Percentiles rank a stretch among this genome's conserved stretches.
Conservation (phyloP, 495 filamentous ascomycete genomes). For the Aspergillus ostianus region DNA sequence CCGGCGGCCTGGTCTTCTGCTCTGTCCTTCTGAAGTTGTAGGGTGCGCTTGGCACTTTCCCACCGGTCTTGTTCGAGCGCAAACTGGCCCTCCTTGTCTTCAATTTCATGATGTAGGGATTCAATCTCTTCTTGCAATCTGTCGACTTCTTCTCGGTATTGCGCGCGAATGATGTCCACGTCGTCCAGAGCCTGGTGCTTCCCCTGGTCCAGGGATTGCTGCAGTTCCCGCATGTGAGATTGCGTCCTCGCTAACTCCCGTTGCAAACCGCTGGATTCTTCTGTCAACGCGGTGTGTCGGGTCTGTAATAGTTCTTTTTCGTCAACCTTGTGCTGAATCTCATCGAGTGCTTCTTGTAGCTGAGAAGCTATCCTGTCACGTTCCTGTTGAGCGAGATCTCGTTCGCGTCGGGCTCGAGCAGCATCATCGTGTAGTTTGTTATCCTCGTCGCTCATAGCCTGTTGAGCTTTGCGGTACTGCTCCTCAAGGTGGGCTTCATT, state of each 20-base stretch:
- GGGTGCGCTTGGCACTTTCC: conserved; percentile 60
- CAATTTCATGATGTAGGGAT: conserved; percentile 66
- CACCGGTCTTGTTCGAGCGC: conserved; percentile 69
- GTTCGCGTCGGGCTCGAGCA: conserved; percentile 36
- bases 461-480: conserved; percentile 40
- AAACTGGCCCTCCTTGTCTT: conserved; percentile 69
- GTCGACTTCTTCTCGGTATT: conserved; percentile 64
- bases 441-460: conserved; percentile 42
- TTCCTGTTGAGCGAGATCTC: conserved; percentile 35
- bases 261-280: conserved; percentile 66
- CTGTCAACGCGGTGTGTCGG: conserved; percentile 66
- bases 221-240: conserved; percentile 54
- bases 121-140: conserved; percentile 66
- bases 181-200: conserved; percentile 57
- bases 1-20: conserved; percentile 67
- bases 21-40: conserved; percentile 64
- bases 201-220: conserved; percentile 56
- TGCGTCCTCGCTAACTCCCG: conserved; percentile 58
- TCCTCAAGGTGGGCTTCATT: conserved; percentile 40
- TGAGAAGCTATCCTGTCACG: conserved; percentile 41
- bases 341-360: conserved; percentile 52
- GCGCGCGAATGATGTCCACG: conserved; percentile 52
- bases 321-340: conserved; percentile 56
- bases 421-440: conserved; percentile 44
- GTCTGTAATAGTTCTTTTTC: conserved; percentile 71